Conservation (phyloP, 768 basidiomycete genomes). For the Lyophyllum shimeji region DNA sequence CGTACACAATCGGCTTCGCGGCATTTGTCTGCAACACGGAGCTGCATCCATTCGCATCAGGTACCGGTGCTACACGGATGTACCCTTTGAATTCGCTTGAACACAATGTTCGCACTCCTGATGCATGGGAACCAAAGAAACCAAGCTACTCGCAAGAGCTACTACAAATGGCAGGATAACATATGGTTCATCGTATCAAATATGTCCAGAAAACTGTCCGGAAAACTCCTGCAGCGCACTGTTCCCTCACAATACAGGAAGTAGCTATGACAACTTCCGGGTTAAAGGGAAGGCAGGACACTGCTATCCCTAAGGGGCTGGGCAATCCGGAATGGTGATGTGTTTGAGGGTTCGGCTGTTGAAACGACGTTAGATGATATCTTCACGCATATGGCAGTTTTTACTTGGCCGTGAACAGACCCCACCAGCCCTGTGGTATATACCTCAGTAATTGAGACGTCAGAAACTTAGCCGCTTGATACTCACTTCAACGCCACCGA, state of each 20-base stretch:
- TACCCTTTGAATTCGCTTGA: no score
- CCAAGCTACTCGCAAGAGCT: background rate
- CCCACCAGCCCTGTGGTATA: conserved; percentile 43
- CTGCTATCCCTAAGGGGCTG: conserved; percentile 28
- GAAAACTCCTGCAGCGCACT: background rate
- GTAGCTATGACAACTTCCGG: no score
- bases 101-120: no score
- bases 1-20: no score
- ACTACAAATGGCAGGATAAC: background rate
- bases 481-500: conserved; percentile 71
- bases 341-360: conserved; percentile 69
- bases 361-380: conserved; percentile 1
- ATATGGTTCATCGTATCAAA: background rate
- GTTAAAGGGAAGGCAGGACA: background rate
- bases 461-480: background rate
- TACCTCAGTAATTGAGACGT: background rate
- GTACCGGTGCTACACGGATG: no score
- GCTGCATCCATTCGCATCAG: no score
- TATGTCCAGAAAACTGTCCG: conserved; percentile 2
- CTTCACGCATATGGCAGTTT: conserved; percentile 7
- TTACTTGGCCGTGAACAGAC: conserved; percentile 43
- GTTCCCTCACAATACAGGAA: no score
- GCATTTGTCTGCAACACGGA: no score
- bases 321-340: conserved; percentile 66
- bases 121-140: background rate